Evolutionary conservation across 768 basidiomycete species (phyloP), one percentile per base, ranked within the genome.

Genomic region (Mycena indigotica): DNA sequence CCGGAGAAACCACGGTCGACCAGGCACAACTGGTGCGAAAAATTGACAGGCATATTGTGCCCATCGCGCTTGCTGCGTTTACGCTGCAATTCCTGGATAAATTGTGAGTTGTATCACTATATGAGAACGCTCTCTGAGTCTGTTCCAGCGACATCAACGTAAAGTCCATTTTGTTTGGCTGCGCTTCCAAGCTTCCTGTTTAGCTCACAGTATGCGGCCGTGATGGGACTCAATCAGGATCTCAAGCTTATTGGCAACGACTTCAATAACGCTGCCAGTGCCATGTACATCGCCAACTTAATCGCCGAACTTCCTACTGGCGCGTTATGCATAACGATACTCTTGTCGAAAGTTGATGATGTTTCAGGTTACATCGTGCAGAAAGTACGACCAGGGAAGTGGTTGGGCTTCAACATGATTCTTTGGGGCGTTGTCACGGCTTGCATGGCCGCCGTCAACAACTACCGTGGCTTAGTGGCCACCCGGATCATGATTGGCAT

Each of bases 401-500:
- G 62, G 62, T 38, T 63, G 12, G 62, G 58, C 39, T n/a, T 54
- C 26, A 63, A 63, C 45, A 19, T 63, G 4, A 53, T 63, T 1
- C 45, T 60, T 10, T 63, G 62, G 62, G 62, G 62, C 15, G 50
- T 60, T 25, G 62, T 60, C 2, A 63, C 62, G 28, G 62, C 62
- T 12, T 60, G 55, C 23, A 57, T 58, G 2, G 62, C 62, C 5
- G 62, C 62, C 13, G 53, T 63, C 4, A 55, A 38, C 21, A 60
- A 60, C 32, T 63, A 60, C 23, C 39, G 38, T n/a, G 62, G 58
- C 5, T 38, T 63, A 3, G 52, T 63, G 28, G 58, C 58, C 2
- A 53, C 55, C 10, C 62, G 62, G 2, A 46, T 63, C 24, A 44
- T 63, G 54, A 56, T 63, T 2, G 62, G 62, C 21, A 52, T 63